A percentile compares a stretch with the other conserved stretches of the same genome.
Conservation (phyloP, 139 green algal species). For the Pseudopediastrum boryanum region DNA sequence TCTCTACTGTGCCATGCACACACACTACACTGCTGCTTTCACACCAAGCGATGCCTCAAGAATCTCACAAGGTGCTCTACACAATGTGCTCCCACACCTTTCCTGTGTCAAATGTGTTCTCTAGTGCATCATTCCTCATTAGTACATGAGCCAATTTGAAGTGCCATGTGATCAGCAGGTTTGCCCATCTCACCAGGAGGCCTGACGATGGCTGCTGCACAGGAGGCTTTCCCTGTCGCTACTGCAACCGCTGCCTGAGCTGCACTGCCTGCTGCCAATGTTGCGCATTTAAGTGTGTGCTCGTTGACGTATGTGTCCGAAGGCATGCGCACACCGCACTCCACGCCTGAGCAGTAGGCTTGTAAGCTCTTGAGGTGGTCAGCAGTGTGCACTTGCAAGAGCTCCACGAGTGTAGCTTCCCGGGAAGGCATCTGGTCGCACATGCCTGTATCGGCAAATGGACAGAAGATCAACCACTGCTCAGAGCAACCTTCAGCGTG, state of each 20-base stretch:
- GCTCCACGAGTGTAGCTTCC: constrained; percentile 58
- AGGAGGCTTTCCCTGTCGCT: constrained; percentile 38
- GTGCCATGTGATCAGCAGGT: too few relatives aligned
- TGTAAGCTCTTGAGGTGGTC: constrained; percentile 52
- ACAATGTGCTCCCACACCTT: too few relatives aligned
- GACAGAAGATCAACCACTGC: too few relatives aligned
- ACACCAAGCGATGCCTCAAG: too few relatives aligned
- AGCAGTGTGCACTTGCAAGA: constrained; percentile 63
- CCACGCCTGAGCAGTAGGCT: constrained; percentile 14
- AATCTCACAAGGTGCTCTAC: too few relatives aligned
- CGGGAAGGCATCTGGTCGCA: constrained; percentile 44
- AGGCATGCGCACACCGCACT: constrained; percentile 1
- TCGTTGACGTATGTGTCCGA: constrained; percentile 77
- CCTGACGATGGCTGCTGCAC: constrained; percentile 68
- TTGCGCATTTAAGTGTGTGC: constrained; percentile 64
- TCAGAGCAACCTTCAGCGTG: too few relatives aligned
- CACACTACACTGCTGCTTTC: too few relatives aligned
- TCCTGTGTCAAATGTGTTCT: too few relatives aligned
- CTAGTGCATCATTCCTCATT: too few relatives aligned
- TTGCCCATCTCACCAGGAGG: too few relatives aligned
- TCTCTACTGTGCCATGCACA: too few relatives aligned
- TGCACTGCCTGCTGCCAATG: constrained; percentile 70
- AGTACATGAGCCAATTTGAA: too few relatives aligned
- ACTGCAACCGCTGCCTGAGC: constrained; percentile 65
- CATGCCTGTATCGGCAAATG: not conserved